A percentile compares a stretch with the other conserved stretches of the same genome.
These are phyloP conservation scores for Dalechampia spathulata DNA, from an alignment of 441 rosid species.

Conservation along the genomic window DNA sequence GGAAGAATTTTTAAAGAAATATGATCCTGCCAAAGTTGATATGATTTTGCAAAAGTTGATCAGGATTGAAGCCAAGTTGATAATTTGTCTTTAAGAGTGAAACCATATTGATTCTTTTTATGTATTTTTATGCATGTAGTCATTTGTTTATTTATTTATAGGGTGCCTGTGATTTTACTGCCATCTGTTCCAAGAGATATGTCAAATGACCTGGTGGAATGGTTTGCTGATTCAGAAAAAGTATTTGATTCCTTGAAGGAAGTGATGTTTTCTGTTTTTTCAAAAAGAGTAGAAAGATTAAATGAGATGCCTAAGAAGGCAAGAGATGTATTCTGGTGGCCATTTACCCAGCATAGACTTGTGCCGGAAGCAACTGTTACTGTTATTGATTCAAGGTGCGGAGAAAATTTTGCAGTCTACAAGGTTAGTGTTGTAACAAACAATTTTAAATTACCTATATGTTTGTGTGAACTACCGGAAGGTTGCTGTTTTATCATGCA, in stretches of 20 bases:
- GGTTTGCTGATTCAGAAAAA: constrained; percentile 56
- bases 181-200: constrained; percentile 71
- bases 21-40: not conserved
- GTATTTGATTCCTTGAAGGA: constrained; percentile 54
- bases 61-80: not conserved
- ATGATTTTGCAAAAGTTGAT: not conserved
- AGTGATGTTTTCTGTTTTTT: constrained; percentile 47
- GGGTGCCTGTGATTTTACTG: constrained; percentile 84
- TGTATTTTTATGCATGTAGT: no score
- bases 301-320: constrained; percentile 69
- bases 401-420: constrained; percentile 80
- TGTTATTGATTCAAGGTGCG: constrained; percentile 85
- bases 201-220: constrained; percentile 69
- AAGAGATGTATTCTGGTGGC: constrained; percentile 83
- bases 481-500: not conserved
- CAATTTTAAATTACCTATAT: no score
- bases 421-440: constrained; percentile 40
- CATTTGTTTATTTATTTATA: constrained; percentile 19
- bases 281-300: constrained; percentile 51
- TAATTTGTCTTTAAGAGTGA: not conserved
- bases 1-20: not conserved
- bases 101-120: no score
- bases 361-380: constrained; percentile 59
- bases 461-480: no score
- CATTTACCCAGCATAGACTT: constrained; percentile 87